Conservation (phyloP, 139 green algal genomes). For the Gonium pectorale region DNA sequence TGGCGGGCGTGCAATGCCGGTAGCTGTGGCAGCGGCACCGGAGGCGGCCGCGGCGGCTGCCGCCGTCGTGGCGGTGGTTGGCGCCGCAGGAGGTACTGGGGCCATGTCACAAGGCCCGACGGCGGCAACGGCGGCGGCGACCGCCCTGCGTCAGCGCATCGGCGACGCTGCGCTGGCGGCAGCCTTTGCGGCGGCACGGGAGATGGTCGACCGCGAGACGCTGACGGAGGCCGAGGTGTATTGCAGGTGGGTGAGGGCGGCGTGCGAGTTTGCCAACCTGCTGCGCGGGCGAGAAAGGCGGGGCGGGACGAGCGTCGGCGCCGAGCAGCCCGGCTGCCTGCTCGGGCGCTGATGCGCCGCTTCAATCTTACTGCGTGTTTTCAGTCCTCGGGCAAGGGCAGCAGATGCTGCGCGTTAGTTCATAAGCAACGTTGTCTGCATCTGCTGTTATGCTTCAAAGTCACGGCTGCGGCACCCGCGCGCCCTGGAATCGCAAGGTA, state of each 20-base stretch:
- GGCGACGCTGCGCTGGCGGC: constrained; percentile 34
- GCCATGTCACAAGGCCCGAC: neutral
- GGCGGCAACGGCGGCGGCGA: neutral
- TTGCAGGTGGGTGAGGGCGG: too few relatives aligned
- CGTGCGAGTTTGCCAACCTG: too few relatives aligned
- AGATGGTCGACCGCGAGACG: constrained; percentile 10
- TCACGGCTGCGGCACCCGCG: too few relatives aligned
- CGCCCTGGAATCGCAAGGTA: constrained; percentile 6
- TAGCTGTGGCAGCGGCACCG: neutral
- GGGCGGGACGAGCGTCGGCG: too few relatives aligned
- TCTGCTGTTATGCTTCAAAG: too few relatives aligned
- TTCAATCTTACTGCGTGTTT: too few relatives aligned
- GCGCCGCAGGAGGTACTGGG: neutral
- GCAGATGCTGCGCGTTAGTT: too few relatives aligned
- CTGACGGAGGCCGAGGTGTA: constrained; percentile 19
- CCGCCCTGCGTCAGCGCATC: constrained; percentile 20
- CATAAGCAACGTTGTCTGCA: too few relatives aligned
- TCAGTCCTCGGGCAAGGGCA: too few relatives aligned
- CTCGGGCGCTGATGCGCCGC: too few relatives aligned
- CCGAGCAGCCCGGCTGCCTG: too few relatives aligned
- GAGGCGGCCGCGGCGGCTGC: neutral
- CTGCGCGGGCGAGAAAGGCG: too few relatives aligned
- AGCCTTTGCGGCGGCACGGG: constrained; percentile 16
- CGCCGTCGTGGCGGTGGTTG: neutral
- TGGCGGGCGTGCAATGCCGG: neutral